Percentiles rank a stretch among this genome's conserved stretches.
Conservation (phyloP, 257 asterid species). For the Ophiorrhiza pumila region DNA sequence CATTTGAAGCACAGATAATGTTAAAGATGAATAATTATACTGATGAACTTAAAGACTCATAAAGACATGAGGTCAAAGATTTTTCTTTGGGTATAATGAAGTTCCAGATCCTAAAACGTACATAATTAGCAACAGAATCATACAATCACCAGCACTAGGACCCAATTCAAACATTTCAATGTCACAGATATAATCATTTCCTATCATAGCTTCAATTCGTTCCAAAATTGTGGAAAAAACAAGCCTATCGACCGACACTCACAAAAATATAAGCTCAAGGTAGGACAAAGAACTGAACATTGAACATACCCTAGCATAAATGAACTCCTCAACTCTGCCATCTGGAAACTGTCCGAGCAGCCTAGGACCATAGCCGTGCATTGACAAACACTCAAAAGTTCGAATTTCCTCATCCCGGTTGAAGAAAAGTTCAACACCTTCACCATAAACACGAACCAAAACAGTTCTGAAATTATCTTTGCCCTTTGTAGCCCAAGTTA, state of each 20-base stretch:
- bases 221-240: not conserved
- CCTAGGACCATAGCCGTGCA: slow-evolving; percentile 72
- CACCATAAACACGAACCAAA: slow-evolving; percentile 79
- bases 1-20: not conserved
- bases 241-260: too few relatives aligned
- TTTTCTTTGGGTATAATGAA: not conserved
- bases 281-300: not conserved
- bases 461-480: slow-evolving; percentile 44
- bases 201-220: not conserved
- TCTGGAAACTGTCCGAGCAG: slow-evolving; percentile 60
- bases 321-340: slow-evolving; percentile 94
- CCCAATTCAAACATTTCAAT: not conserved
- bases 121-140: not conserved
- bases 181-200: not conserved
- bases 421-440: slow-evolving; percentile 79
- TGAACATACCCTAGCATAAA: slow-evolving; percentile 77
- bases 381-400: slow-evolving; percentile 56
- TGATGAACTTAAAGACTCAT: not conserved
- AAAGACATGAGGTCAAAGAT: not conserved
- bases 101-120: too few relatives aligned
- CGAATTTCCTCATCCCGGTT: slow-evolving; percentile 71
- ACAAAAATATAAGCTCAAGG: too few relatives aligned
- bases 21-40: not conserved
- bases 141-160: not conserved
- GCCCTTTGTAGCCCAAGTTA: slow-evolving; percentile 62